Percentiles rank a stretch among this genome's conserved stretches.
phyloP scores from a whole-genome alignment of 2,329 filamentous ascomycete genomes.

The Fusarium redolens region DNA sequence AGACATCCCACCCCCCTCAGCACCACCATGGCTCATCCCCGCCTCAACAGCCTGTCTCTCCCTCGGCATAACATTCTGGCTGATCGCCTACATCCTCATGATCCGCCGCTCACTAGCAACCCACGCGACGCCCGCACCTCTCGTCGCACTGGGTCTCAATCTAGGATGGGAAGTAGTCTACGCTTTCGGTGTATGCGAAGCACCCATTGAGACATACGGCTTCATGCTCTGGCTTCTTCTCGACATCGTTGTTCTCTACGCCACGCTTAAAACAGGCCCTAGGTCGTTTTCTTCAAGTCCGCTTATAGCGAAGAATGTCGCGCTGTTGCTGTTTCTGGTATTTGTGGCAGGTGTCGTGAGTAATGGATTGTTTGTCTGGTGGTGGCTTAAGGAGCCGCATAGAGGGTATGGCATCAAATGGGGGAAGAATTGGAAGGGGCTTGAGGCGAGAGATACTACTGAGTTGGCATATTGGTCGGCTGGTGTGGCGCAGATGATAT shows the following conservation, averaged over 20 bases:
- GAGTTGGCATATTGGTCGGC: slow-evolving; percentile 63
- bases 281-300: slow-evolving; percentile 57
- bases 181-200: slow-evolving; percentile 59
- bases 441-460: slow-evolving; percentile 58
- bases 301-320: slow-evolving; percentile 55
- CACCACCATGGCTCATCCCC: slow-evolving; percentile 53
- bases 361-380: slow-evolving; percentile 57
- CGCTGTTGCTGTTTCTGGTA: slow-evolving; percentile 50
- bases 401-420: slow-evolving; percentile 56
- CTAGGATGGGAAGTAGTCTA: slow-evolving; percentile 65
- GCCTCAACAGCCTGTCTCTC: slow-evolving; percentile 51
- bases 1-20: slow-evolving; percentile 52
- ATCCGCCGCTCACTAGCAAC: slow-evolving; percentile 57
- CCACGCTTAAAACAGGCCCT: slow-evolving; percentile 56
- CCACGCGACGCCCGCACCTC: slow-evolving; percentile 61
- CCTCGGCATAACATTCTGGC: slow-evolving; percentile 55
- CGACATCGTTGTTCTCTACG: slow-evolving; percentile 60
- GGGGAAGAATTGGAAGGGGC: slow-evolving; percentile 57
- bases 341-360: slow-evolving; percentile 52
- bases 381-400: slow-evolving; percentile 59
- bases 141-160: slow-evolving; percentile 61
- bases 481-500: slow-evolving; percentile 55
- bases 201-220: slow-evolving; percentile 55
- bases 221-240: slow-evolving; percentile 62
- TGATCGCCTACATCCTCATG: slow-evolving; percentile 60